Evolutionary conservation across 2,329 filamentous ascomycete genomes (phyloP).

Genomic region (Trichoderma koningii): DNA sequence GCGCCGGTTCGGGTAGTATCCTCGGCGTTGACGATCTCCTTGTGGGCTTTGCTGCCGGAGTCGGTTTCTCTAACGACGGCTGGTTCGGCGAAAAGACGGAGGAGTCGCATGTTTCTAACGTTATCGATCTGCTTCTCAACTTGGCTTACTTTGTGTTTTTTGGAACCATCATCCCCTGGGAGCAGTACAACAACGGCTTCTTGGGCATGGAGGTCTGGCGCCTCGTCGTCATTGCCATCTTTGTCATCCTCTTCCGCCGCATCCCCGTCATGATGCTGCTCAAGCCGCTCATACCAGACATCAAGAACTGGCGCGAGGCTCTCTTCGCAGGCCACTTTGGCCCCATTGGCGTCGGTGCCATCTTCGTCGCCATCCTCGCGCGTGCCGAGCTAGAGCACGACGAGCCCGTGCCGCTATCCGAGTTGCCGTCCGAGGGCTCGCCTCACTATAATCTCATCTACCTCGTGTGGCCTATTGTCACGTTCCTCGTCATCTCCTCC

Average conservation of each 20-base stretch:
- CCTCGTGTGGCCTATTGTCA: conserved; percentile 92
- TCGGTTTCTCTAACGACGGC: conserved; percentile 99
- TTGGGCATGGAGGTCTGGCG: conserved; percentile 84
- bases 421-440: conserved; percentile 56
- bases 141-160: conserved; percentile 98
- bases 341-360: conserved; percentile 93
- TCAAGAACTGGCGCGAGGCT: conserved; percentile 97
- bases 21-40: conserved; percentile 91
- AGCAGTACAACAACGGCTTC: conserved; percentile 75
- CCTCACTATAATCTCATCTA: conserved; percentile 71
- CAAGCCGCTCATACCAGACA: conserved; percentile 91
- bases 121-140: conserved; percentile 96
- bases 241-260: conserved; percentile 93
- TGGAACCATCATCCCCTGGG: conserved; percentile 95
- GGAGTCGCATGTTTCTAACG: conserved; percentile 97
- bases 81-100: conserved; percentile 99
- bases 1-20: conserved; percentile 88
- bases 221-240: conserved; percentile 86
- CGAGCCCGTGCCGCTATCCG: conserved; percentile 70
- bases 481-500: conserved; percentile 90
- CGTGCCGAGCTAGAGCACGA: conserved; percentile 85
- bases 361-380: conserved; percentile 91
- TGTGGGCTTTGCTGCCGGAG: conserved; percentile 90
- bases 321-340: conserved; percentile 97
- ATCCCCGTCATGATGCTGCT: conserved; percentile 91